A percentile compares a stretch with the other conserved stretches of the same genome.
Evolutionary conservation across 2,329 filamentous ascomycete species (phyloP).

Genomic region (Pochonia chlamydosporia): DNA sequence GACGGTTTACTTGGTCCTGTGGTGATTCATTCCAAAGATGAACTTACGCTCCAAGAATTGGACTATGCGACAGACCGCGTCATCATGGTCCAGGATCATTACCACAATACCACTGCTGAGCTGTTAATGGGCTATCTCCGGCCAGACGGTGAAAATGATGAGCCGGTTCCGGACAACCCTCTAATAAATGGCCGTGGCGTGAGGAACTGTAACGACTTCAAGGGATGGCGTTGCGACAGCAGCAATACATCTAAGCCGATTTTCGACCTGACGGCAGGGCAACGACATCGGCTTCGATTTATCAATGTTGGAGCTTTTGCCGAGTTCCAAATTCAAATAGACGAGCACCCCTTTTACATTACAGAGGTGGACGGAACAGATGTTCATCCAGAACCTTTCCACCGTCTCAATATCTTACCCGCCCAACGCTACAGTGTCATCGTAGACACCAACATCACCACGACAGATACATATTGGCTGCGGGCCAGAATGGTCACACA

Average conservation of each 20-base stretch:
- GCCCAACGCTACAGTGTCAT: conserved; percentile 68
- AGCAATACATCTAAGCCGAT: conserved; percentile 29
- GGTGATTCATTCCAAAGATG: conserved; percentile 55
- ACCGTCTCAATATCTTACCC: conserved; percentile 59
- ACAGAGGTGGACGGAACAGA: conserved; percentile 67
- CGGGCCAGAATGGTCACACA: conserved; percentile 43
- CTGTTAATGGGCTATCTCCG: conserved; percentile 50
- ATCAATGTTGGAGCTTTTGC: conserved; percentile 67
- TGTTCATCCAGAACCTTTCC: conserved; percentile 52
- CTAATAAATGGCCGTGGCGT: conserved; percentile 52
- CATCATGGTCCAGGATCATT: conserved; percentile 68
- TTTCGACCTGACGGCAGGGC: conserved; percentile 44
- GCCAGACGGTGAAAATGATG: conserved; percentile 49
- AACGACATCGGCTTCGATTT: conserved; percentile 60
- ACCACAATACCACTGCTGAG: conserved; percentile 51
- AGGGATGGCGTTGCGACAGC: conserved; percentile 38
- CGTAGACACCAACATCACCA: conserved; percentile 52
- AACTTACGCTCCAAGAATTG: conserved; percentile 21
- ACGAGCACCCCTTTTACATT: conserved; percentile 58
- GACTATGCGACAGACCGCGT: conserved; percentile 45
- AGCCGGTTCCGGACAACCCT: conserved; percentile 60
- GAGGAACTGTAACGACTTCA: conserved; percentile 28
- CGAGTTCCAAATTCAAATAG: conserved; percentile 65
- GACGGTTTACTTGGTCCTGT: conserved; percentile 65
- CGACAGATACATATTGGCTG: conserved; percentile 54